These are phyloP conservation scores for Fusarium sp. DNA, from an alignment of 2,329 filamentous ascomycete species.

Conservation along the genomic window DNA sequence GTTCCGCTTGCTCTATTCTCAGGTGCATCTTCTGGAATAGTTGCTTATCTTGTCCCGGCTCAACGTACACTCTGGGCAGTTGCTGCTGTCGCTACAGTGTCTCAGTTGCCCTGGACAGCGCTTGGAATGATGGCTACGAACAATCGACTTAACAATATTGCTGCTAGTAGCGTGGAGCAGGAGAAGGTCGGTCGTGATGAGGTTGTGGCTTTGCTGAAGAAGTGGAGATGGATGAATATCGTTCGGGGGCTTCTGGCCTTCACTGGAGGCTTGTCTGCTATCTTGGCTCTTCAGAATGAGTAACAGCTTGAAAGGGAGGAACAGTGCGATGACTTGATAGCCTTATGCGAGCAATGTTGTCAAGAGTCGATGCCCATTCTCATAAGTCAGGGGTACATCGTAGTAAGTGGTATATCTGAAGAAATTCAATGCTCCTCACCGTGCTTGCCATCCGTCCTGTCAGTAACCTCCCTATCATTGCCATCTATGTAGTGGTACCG, in stretches of 20 bases:
- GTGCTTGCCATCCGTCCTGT: neutral
- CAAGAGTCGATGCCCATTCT: neutral
- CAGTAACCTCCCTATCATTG: neutral
- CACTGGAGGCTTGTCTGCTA: slow-evolving; percentile 19
- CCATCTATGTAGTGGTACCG: neutral
- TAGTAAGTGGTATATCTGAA: slow-evolving; percentile 7
- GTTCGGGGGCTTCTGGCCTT: slow-evolving; percentile 26
- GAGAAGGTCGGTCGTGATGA: slow-evolving; percentile 23
- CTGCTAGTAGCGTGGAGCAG: slow-evolving; percentile 8
- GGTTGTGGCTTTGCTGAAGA: slow-evolving; percentile 18
- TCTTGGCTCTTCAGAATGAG: slow-evolving; percentile 21
- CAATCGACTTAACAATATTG: slow-evolving; percentile 20
- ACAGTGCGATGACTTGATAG: neutral
- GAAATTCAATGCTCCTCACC: neutral
- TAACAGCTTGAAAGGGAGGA: neutral
- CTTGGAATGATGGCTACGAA: slow-evolving; percentile 34
- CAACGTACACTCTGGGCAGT: slow-evolving; percentile 19
- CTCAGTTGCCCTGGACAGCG: slow-evolving; percentile 27
- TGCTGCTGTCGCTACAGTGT: slow-evolving; percentile 16
- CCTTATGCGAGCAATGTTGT: neutral
- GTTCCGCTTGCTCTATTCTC: slow-evolving; percentile 24
- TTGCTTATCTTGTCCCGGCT: slow-evolving; percentile 27
- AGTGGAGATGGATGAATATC: slow-evolving; percentile 35
- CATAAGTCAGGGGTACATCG: neutral
- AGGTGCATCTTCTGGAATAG: slow-evolving; percentile 17